These are phyloP conservation scores for Sarocladiaceae sp. DNA, from an alignment of 2,329 filamentous ascomycete genomes.

Conservation along the genomic window DNA sequence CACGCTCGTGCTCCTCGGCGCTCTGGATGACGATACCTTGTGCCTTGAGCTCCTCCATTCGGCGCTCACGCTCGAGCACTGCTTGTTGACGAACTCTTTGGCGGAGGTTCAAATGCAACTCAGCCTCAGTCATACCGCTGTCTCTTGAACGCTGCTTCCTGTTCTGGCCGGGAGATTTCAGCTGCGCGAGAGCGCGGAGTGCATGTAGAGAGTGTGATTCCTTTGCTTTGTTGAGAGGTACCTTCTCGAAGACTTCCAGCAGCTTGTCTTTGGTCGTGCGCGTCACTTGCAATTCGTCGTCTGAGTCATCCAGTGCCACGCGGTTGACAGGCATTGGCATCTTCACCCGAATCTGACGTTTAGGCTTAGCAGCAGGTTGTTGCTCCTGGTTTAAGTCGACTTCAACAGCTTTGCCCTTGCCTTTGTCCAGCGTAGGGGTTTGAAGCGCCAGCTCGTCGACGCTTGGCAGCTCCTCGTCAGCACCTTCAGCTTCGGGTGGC, in stretches of 20 bases:
- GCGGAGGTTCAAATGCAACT: slow-evolving; percentile 65
- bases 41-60: slow-evolving; percentile 69
- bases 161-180: slow-evolving; percentile 59
- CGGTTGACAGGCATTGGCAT: slow-evolving; percentile 37
- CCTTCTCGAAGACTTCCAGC: slow-evolving; percentile 64
- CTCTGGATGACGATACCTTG: slow-evolving; percentile 81
- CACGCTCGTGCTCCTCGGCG: slow-evolving; percentile 77
- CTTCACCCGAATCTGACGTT: slow-evolving; percentile 48
- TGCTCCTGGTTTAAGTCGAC: slow-evolving; percentile 16
- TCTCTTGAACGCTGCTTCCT: slow-evolving; percentile 38
- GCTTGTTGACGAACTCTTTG: slow-evolving; percentile 77
- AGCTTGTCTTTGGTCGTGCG: slow-evolving; percentile 45
- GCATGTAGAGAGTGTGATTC: slow-evolving; percentile 61
- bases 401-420: slow-evolving; percentile 51
- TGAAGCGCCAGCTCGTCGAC: slow-evolving; percentile 28
- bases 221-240: slow-evolving; percentile 58
- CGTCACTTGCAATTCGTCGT: slow-evolving; percentile 63
- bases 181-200: slow-evolving; percentile 70
- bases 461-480: slow-evolving; percentile 30
- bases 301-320: slow-evolving; percentile 37
- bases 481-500: slow-evolving; percentile 11
- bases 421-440: slow-evolving; percentile 45
- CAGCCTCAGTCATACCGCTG: slow-evolving; percentile 60
- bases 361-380: slow-evolving; percentile 26
- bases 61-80: slow-evolving; percentile 69